phyloP scores from a whole-genome alignment of 257 asterid species.

The Oldenlandia corymbosa region DNA sequence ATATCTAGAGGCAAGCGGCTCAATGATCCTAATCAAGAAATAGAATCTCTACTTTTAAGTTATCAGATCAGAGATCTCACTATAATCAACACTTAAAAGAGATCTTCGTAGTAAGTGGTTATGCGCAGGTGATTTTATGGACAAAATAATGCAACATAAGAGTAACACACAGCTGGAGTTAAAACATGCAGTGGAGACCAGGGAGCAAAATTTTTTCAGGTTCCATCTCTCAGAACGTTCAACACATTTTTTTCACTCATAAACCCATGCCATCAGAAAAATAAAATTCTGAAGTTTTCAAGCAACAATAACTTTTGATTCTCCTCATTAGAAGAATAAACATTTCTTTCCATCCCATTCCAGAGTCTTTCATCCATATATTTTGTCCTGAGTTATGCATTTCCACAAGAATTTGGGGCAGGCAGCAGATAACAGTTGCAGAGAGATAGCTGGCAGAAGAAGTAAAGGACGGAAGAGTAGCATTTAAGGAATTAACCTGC shows the following conservation, averaged over 20 bases:
- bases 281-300: background rate
- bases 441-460: background rate
- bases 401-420: background rate
- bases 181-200: background rate
- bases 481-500: conserved; percentile 50
- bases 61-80: background rate
- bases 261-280: background rate
- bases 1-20: conserved; percentile 98
- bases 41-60: conserved; percentile 4
- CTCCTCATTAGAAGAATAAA: too few relatives aligned
- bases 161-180: background rate
- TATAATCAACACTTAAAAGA: too few relatives aligned
- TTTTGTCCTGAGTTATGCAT: background rate
- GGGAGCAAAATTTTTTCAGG: background rate
- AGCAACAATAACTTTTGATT: background rate
- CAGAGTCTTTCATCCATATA: background rate
- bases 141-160: background rate
- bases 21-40: conserved; percentile 59
- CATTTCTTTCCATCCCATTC: background rate
- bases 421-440: too few relatives aligned
- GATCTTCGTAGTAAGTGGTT: too few relatives aligned
- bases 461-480: background rate
- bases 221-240: background rate
- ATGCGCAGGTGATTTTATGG: background rate
- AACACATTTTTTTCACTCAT: background rate